Evolutionary conservation across 768 basidiomycete species (phyloP), one percentile per base, ranked within the genome.

Genomic region (Hypholoma fasciculare): DNA sequence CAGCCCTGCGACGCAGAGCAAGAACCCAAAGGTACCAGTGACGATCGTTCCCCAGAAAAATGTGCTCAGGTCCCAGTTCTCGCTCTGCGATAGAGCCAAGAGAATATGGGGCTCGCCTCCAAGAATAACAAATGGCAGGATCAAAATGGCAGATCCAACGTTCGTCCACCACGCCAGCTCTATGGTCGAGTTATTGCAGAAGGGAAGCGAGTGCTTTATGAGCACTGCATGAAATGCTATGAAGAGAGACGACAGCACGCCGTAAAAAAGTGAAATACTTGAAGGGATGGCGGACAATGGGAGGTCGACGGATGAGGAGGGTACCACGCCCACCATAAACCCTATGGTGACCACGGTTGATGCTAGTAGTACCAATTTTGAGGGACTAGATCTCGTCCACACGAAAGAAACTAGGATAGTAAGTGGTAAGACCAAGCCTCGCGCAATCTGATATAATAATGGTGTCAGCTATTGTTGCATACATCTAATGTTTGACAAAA

Each of bases 121-220:
- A 17, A 90, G 62, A 8, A 88, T 51, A 34, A 88, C 81, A 61
- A 86, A 84, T 5, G 88, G 88, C 4, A 84, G 64, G n/a, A 92
- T 73, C 53, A 90, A 71, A 12, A 83, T 54, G 1, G 87, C 88
- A 6, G 87, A 87, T 27, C 88, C 86, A 20, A 79, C 78, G 67
- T 92, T 90, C 14, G 88, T 87, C 88, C 88, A 90, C 80, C 88
- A 91, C 4, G 89, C 88, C 7, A 91, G 77, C 67, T 90, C 80
- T 52, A 89, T 87, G 0, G 88, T 86, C 19, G 84, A 87, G 65
- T 88, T 87, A 61, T 86, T 79, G 68, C 87, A 88, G 63, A 85
- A 70, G 2, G 86, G 83, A 7, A 90, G 76, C 19, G 88, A 87
- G 40, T 71, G 76, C 69, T 92, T 92, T 76, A 92, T 87, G 34